Percentiles rank a stretch among this genome's conserved stretches.
These are phyloP conservation scores for Dendrocalamus sinicus DNA, from an alignment of 176 grass and related monocot species.

Conservation along the genomic window DNA sequence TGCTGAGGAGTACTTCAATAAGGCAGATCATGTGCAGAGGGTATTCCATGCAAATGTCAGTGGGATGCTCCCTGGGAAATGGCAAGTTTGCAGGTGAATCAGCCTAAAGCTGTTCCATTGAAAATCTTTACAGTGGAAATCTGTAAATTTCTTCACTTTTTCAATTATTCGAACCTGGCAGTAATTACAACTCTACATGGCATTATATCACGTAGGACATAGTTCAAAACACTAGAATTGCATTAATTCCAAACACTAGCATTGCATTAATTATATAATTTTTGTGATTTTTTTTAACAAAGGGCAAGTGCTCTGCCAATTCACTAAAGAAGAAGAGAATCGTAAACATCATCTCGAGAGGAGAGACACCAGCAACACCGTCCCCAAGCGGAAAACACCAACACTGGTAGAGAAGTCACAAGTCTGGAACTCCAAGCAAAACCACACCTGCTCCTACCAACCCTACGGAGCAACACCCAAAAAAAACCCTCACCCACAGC, in stretches of 20 bases:
- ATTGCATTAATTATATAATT: background rate
- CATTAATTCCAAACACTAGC: background rate
- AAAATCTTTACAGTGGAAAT: background rate
- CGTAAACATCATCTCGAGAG: too few species aligned
- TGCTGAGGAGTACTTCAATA: conserved; percentile 84
- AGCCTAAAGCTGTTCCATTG: background rate
- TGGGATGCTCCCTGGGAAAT: conserved; percentile 55
- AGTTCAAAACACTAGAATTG: background rate
- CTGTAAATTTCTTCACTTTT: background rate
- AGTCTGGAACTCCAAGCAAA: too few species aligned
- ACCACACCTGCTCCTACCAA: too few species aligned
- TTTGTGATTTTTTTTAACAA: too few species aligned
- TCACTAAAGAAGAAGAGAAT: too few species aligned
- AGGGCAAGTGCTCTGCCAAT: too few species aligned
- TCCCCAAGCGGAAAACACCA: too few species aligned
- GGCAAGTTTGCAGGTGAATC: conserved; percentile 75
- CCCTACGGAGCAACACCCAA: too few species aligned
- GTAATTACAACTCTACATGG: background rate
- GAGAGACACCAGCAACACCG: too few species aligned
- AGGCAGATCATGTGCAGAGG: conserved; percentile 62
- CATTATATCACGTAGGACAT: background rate
- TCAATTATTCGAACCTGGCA: background rate
- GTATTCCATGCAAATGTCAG: conserved; percentile 69
- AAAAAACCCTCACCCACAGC: too few species aligned
- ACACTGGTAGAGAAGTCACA: too few species aligned